Base-by-base conservation (phyloP, 2,329 filamentous ascomycete genomes). In the Ceratocystis huliohia region DNA sequence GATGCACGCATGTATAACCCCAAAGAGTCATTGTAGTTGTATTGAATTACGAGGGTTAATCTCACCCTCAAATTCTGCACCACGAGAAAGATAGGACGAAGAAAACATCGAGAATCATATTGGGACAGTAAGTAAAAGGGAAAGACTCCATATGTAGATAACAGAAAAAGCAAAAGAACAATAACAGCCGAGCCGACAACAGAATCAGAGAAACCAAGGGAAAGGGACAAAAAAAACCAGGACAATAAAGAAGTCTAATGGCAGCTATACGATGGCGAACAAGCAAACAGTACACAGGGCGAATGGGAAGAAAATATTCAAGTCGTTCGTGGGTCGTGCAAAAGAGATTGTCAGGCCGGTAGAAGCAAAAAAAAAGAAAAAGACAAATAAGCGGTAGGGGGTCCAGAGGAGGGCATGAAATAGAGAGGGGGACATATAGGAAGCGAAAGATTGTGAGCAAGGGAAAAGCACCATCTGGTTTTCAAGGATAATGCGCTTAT, bases 261-360 rank as follows among this genome's bases (percentile, higher is more conserved):
- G 28, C 53, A 59, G 53, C 53, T 30, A 59, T 59, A 17, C 33
- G n/a, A 25, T 59, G 25, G n/a, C 48, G 53, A 33, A 15, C 53
- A 33, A 37, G 13, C 53, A 59, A 59, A 59, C 28, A 59, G 53
- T 59, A 59, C 53, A 59, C 53, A 37, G 37, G 30, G 15, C 45
- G 20, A 7, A 61, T 41, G 17, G 28, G 37, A 61, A 61, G n/a
- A 45, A 37, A 59, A 45, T 17, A 44, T 59, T 33, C 46, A 25
- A 30, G 41, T 28, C 46, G 59, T 61, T 63, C 50, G 63, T 64
- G 17, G 66, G 65, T 61, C 64, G 56, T 61, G 53, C 64, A 56
- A 41, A 41, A 56, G 25, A 61, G 17, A 65, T 65, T 59, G 10
- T 46, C 44, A 48, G 61, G 10, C 33, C 30, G 1, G 59, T 15